phyloP scores from a whole-genome alignment of 495 filamentous ascomycete genomes.

The Aspergillus avenaceus region DNA sequence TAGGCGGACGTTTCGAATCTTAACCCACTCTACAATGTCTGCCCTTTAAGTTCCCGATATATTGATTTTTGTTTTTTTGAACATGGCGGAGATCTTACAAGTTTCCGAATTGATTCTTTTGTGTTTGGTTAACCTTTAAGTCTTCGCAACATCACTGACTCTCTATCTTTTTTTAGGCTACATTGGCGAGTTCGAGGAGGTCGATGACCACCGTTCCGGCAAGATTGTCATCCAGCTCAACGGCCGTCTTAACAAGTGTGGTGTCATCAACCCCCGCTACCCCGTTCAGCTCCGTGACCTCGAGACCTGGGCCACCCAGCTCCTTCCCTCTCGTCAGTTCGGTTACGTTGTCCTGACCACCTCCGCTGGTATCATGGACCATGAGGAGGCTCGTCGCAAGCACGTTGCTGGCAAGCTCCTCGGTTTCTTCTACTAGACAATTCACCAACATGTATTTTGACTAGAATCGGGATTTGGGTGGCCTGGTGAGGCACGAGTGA shows the following conservation, averaged over 20 bases:
- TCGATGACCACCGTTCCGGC: slow-evolving; percentile 97
- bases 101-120: slow-evolving; percentile 57
- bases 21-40: slow-evolving; percentile 62
- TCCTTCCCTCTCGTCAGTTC: slow-evolving; percentile 98
- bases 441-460: slow-evolving; percentile 28
- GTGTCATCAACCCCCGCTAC: slow-evolving; percentile 97
- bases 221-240: slow-evolving; percentile 97
- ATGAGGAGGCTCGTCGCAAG: slow-evolving; percentile 97
- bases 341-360: slow-evolving; percentile 98
- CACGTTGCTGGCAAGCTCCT: slow-evolving; percentile 96
- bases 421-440: slow-evolving; percentile 88
- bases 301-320: slow-evolving; percentile 99
- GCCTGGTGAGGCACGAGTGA: slow-evolving; percentile 16
- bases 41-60: slow-evolving; percentile 99
- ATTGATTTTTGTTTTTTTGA: slow-evolving; percentile 49
- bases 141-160: slow-evolving; percentile 20
- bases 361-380: slow-evolving; percentile 99
- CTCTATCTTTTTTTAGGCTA: slow-evolving; percentile 73
- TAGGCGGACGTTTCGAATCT: slow-evolving; percentile 82
- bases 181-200: slow-evolving; percentile 99
- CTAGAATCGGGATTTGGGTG: slow-evolving; percentile 19
- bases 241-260: slow-evolving; percentile 95
- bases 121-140: slow-evolving; percentile 21
- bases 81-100: slow-evolving; percentile 87
- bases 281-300: slow-evolving; percentile 95